Base-by-base conservation (phyloP, 129 eudicot genomes). In the Tanacetum coccineum region DNA sequence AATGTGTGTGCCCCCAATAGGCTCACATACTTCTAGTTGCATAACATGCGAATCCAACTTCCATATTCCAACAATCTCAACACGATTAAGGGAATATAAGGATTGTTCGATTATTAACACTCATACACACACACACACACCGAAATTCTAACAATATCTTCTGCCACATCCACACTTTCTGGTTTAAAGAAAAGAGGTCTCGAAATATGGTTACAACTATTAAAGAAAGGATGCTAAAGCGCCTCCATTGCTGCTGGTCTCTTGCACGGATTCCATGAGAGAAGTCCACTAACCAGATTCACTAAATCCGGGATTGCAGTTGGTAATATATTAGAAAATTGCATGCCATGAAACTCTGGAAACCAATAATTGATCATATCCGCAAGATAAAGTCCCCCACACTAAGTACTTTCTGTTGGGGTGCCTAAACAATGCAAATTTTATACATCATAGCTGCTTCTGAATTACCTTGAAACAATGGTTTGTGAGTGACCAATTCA, bases 171-270 rank as follows among this genome's bases (percentile, higher is more conserved):
- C 13, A 26, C 19, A 25, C 6, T n/a, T 11, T 6, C 40, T 4
- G 44, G 42, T 5, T 26, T 9, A 21, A 1, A n/a, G 36, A 32
- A 14, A 11, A 21, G 14, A 18, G 62, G 39, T 25, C 39, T 22
- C 13, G 39, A 39, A 12, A 57, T 17, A 57, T 26, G 39, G 17
- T 57, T 10, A 26, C 62, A 57, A 13, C 9, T 9, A 55, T 22
- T 21, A 21, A 20, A 55, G 13, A 55, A 55, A 2, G 61, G 36
- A 20, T 21, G 61, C 22, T 55, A 32, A 55, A 55, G 61, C 15
- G 32, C 61, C 36, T 55, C 61, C 30, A 55, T 9, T 19, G 61
- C 61, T 9, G 61, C n/a, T 15, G 62, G 62, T 42, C 62, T 57
- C 62, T 21, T 21, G 9, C 42, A 57, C 18, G 62, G 42, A 15